Evolutionary conservation across 495 filamentous ascomycete genomes (phyloP).

Genomic region (Talaromyces borbonicus): DNA sequence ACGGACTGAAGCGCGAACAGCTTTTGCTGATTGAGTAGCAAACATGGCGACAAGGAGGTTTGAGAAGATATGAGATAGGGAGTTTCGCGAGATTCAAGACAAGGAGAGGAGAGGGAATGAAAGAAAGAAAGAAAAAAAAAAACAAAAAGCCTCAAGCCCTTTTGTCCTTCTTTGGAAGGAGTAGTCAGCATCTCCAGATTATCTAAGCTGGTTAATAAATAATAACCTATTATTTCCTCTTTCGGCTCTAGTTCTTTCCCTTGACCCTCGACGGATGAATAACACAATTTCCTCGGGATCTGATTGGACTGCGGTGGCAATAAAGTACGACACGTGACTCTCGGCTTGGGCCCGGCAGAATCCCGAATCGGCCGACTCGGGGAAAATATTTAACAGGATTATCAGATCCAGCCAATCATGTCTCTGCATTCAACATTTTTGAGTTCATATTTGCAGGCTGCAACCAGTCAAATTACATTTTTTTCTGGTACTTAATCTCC

Average conservation of each 20-base stretch:
- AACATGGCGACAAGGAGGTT: no score
- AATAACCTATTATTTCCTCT: background rate
- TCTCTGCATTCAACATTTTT: no score
- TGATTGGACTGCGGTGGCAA: background rate
- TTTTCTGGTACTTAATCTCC: no score
- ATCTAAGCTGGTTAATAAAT: no score
- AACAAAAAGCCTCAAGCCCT: background rate
- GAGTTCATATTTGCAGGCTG: no score
- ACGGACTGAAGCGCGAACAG: constrained; percentile 8
- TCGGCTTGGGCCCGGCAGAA: no score
- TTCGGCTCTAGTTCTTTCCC: background rate
- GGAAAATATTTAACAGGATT: background rate
- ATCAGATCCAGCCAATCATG: background rate
- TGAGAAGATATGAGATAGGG: background rate
- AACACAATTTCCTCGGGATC: background rate
- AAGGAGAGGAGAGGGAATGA: background rate
- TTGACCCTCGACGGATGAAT: no score
- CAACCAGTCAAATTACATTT: no score
- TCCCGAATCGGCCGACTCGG: constrained; percentile 1
- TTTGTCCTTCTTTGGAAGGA: no score
- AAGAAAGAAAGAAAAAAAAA: background rate
- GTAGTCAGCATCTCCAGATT: no score
- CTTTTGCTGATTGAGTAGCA: no score
- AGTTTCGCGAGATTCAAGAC: background rate
- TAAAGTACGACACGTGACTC: constrained; percentile 1